These are phyloP conservation scores for Boletales sp. DNA, from an alignment of 768 basidiomycete genomes.

Conservation along the genomic window DNA sequence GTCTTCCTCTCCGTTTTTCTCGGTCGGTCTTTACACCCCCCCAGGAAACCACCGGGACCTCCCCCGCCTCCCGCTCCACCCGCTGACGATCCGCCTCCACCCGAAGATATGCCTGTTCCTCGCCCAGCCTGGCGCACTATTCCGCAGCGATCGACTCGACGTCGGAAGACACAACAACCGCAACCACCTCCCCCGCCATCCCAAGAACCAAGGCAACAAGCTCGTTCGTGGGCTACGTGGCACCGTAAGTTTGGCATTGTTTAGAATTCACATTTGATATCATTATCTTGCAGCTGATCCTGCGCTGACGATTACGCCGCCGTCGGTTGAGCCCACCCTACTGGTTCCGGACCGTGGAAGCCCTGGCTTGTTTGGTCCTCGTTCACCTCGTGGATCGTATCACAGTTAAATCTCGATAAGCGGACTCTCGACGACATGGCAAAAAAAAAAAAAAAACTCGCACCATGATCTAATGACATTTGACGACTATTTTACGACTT, in stretches of 20 bases:
- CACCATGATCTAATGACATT: constrained; percentile 6
- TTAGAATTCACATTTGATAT: constrained; percentile 8
- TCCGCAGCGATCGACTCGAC: constrained; percentile 33
- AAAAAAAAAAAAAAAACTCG: not conserved
- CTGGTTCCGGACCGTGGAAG: constrained; percentile 55
- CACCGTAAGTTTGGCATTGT: constrained; percentile 48
- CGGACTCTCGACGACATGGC: not conserved
- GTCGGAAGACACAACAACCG: constrained; percentile 37
- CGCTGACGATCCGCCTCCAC: constrained; percentile 40
- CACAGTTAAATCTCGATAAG: constrained; percentile 7
- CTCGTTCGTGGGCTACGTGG: constrained; percentile 61
- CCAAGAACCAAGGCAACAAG: constrained; percentile 38
- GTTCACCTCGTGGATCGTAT: constrained; percentile 51
- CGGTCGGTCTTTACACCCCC: not conserved
- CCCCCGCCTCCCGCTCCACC: constrained; percentile 45
- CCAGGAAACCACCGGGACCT: constrained; percentile 46
- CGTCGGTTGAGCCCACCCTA: constrained; percentile 54
- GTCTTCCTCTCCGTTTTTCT: constrained; percentile 1
- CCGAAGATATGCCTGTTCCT: constrained; percentile 40
- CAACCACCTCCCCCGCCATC: constrained; percentile 30
- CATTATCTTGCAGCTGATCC: constrained; percentile 51
- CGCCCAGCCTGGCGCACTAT: constrained; percentile 65
- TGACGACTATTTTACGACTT: constrained; percentile 19
- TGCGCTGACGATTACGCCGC: constrained; percentile 52
- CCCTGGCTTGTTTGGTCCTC: constrained; percentile 76